phyloP scores from a whole-genome alignment of 2,329 filamentous ascomycete species.

The Lachnellula hyalina region DNA sequence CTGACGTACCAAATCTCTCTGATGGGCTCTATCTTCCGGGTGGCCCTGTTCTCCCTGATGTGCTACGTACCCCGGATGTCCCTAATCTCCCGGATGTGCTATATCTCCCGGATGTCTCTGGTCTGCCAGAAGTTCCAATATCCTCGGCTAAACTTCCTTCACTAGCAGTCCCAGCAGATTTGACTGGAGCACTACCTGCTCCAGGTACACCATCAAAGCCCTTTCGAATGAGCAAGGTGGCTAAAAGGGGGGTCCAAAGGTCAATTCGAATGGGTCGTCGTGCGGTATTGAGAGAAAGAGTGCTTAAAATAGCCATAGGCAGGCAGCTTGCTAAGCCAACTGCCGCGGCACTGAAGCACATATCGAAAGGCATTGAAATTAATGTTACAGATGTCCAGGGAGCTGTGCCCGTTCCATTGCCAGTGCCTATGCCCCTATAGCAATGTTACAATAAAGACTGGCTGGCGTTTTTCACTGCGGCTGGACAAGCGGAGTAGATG shows the following conservation, averaged over 20 bases:
- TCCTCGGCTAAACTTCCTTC: not conserved
- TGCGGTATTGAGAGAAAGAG: slow-evolving; percentile 4
- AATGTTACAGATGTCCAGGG: not conserved
- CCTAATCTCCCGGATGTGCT: too few species aligned
- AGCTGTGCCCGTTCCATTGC: not conserved
- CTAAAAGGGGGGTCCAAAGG: not conserved
- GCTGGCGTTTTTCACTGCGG: slow-evolving; percentile 7
- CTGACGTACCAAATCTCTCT: too few species aligned
- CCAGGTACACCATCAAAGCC: not conserved
- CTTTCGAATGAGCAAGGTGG: not conserved
- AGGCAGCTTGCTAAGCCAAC: slow-evolving; percentile 23
- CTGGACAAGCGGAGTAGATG: slow-evolving; percentile 11
- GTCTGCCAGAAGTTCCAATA: not conserved
- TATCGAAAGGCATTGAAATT: slow-evolving; percentile 12
- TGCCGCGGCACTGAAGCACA: slow-evolving; percentile 13
- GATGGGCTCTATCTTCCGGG: too few species aligned
- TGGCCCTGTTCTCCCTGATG: too few species aligned
- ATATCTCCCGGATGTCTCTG: not conserved
- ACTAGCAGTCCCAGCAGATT: not conserved
- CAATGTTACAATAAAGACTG: slow-evolving; percentile 12
- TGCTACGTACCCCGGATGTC: not conserved
- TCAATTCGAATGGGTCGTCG: not conserved
- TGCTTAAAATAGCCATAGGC: slow-evolving; percentile 23
- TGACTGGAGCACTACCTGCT: not conserved
- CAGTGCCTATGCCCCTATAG: slow-evolving; percentile 7